Evolutionary conservation across 106 monocot genomes (phyloP).

Genomic region (Apostasia shenzhenica): DNA sequence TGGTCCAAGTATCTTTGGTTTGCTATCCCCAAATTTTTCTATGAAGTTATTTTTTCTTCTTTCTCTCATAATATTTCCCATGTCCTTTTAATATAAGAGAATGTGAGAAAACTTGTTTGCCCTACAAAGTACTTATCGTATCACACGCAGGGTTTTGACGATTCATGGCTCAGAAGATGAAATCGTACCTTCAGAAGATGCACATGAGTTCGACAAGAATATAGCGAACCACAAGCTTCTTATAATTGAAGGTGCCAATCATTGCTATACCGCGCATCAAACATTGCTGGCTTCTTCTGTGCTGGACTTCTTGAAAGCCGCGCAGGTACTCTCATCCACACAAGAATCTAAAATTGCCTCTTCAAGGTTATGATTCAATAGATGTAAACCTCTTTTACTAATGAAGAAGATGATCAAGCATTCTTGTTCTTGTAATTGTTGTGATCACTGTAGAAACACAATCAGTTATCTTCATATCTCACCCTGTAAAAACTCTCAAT

Average conservation of each 20-base stretch:
- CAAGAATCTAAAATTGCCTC: neutral
- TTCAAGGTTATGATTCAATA: neutral
- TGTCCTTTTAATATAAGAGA: too few species aligned
- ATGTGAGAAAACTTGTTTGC: too few species aligned
- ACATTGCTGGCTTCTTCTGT: conserved; percentile 38
- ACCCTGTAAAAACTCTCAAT: neutral
- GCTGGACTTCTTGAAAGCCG: conserved; percentile 45
- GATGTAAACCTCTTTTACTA: neutral
- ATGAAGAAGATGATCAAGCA: too few species aligned
- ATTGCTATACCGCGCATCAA: conserved; percentile 43
- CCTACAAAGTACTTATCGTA: too few species aligned
- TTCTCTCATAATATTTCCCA: too few species aligned
- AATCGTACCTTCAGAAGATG: conserved; percentile 51
- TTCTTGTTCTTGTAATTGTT: neutral
- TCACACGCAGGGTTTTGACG: conserved; percentile 49
- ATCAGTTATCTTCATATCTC: neutral
- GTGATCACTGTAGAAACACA: too few species aligned
- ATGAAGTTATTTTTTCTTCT: too few species aligned
- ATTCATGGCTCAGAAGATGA: conserved; percentile 80
- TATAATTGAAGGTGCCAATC: conserved; percentile 65
- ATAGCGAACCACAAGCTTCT: conserved; percentile 53
- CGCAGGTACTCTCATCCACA: conserved; percentile 2
- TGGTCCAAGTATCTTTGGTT: too few species aligned
- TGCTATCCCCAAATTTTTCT: too few species aligned
- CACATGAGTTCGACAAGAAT: conserved; percentile 33